Conservation (phyloP, 75 land plant genomes). For the Gnetum montanum region DNA sequence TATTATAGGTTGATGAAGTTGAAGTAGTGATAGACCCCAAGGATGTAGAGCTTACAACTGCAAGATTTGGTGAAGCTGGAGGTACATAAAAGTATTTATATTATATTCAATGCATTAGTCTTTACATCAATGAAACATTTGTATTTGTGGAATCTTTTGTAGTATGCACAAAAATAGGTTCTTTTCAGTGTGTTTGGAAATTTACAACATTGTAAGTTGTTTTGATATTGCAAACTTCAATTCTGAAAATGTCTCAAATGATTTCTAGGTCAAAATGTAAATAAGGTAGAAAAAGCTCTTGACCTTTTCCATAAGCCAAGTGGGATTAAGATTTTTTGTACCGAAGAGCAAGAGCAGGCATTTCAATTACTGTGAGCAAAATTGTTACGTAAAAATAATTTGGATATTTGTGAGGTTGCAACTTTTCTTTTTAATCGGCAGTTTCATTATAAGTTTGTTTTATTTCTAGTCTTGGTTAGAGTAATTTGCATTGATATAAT, state of each 20-base stretch:
- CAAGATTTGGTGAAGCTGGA: conserved; percentile 99
- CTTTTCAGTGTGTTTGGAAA: too few relatives aligned
- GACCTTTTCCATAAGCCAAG: conserved; percentile 93
- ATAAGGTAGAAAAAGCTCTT: conserved; percentile 98
- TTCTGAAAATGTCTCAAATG: not conserved
- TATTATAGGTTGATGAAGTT: conserved; percentile 87
- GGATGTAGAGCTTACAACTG: conserved; percentile 97
- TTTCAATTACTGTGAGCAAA: conserved; percentile 87
- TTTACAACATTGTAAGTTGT: too few relatives aligned
- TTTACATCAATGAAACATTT: too few relatives aligned
- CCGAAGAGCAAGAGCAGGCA: conserved; percentile 87
- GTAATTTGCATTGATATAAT: not conserved
- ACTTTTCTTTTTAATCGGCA: not conserved
- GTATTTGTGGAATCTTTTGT: too few relatives aligned
- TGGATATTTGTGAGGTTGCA: not conserved
- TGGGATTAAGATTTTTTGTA: conserved; percentile 95
- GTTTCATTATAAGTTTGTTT: not conserved
- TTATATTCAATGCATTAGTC: not conserved
- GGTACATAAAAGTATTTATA: conserved; percentile 37
- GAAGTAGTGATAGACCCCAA: conserved; percentile 97
- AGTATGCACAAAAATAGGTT: too few relatives aligned
- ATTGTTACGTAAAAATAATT: conserved; percentile 43
- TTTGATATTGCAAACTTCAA: too few relatives aligned
- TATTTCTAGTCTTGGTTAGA: not conserved
- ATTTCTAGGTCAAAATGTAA: conserved; percentile 97